These are phyloP conservation scores for Cladophialophora carrionii DNA, from an alignment of 2,329 filamentous ascomycete species.

Conservation along the genomic window DNA sequence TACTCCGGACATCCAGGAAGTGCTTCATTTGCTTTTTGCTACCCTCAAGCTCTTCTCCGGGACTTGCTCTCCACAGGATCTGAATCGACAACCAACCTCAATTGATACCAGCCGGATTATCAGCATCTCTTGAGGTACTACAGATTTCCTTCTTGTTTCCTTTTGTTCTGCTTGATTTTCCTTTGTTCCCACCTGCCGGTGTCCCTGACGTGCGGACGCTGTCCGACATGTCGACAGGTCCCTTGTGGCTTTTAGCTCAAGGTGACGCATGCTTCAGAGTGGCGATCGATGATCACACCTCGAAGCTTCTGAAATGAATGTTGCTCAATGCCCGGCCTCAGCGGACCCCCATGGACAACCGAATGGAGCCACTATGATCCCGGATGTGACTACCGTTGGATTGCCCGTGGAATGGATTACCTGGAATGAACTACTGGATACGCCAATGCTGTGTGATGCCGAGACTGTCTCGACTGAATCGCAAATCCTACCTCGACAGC, in stretches of 20 bases:
- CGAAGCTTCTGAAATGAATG: slow-evolving; percentile 15
- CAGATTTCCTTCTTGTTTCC: slow-evolving; percentile 12
- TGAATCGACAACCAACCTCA: slow-evolving; percentile 9
- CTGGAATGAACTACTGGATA: slow-evolving; percentile 2
- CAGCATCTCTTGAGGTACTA: slow-evolving; percentile 21
- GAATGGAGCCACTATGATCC: not conserved
- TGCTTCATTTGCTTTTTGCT: slow-evolving; percentile 3
- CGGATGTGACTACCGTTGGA: not conserved
- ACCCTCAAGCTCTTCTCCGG: slow-evolving; percentile 2
- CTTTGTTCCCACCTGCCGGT: not conserved
- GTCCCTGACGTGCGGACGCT: not conserved
- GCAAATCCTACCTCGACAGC: not conserved
- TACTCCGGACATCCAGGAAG: slow-evolving; percentile 4
- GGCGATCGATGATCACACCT: slow-evolving; percentile 1
- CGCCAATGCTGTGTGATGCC: slow-evolving; percentile 1
- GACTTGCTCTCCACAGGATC: not conserved
- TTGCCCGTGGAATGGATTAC: slow-evolving; percentile 3
- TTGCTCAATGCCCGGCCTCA: not conserved
- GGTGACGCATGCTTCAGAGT: slow-evolving; percentile 3
- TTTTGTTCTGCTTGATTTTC: slow-evolving; percentile 4
- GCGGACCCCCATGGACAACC: not conserved
- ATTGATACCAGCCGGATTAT: slow-evolving; percentile 13
- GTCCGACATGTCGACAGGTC: not conserved
- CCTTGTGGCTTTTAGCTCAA: slow-evolving; percentile 3
- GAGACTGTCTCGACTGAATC: not conserved